A percentile compares a stretch with the other conserved stretches of the same genome.
Conservation (phyloP, 768 basidiomycete species). For the Collybiopsis confluens region DNA sequence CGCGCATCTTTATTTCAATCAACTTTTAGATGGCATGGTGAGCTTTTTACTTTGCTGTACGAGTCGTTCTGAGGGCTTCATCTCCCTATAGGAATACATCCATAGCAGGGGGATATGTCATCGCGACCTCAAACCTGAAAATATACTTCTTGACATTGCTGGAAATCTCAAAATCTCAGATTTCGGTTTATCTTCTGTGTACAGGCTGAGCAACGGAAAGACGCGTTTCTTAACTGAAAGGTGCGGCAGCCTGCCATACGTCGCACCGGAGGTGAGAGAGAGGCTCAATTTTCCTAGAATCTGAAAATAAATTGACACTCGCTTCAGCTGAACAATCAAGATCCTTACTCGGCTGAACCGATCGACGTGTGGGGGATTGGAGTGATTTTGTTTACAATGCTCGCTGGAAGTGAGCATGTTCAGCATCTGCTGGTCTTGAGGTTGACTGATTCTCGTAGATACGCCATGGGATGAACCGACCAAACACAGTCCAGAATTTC, state of each 20-base stretch:
- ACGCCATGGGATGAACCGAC: slow-evolving; percentile 99
- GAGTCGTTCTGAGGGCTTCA: no score
- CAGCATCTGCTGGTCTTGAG: no score
- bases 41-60: no score
- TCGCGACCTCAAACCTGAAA: slow-evolving; percentile 96
- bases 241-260: slow-evolving; percentile 91
- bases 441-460: no score
- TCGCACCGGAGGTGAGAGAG: slow-evolving; percentile 88
- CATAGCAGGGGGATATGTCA: slow-evolving; percentile 91
- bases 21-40: slow-evolving; percentile 84
- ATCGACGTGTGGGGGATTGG: slow-evolving; percentile 96
- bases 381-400: slow-evolving; percentile 87
- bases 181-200: slow-evolving; percentile 92
- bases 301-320: neutral
- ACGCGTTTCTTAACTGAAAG: slow-evolving; percentile 72
- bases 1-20: slow-evolving; percentile 86
- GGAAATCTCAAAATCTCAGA: slow-evolving; percentile 92
- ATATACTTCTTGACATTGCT: slow-evolving; percentile 77
- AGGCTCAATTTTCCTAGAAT: neutral
- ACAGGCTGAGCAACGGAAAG: slow-evolving; percentile 76
- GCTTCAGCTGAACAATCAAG: slow-evolving; percentile 56
- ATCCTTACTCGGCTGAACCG: slow-evolving; percentile 83
- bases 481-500: slow-evolving; percentile 69
- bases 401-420: slow-evolving; percentile 82
- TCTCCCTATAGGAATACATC: slow-evolving; percentile 70